Evolutionary conservation across 2,329 filamentous ascomycete species (phyloP), one percentile per base, ranked within the genome.

Genomic region (Laburnicola sp.): DNA sequence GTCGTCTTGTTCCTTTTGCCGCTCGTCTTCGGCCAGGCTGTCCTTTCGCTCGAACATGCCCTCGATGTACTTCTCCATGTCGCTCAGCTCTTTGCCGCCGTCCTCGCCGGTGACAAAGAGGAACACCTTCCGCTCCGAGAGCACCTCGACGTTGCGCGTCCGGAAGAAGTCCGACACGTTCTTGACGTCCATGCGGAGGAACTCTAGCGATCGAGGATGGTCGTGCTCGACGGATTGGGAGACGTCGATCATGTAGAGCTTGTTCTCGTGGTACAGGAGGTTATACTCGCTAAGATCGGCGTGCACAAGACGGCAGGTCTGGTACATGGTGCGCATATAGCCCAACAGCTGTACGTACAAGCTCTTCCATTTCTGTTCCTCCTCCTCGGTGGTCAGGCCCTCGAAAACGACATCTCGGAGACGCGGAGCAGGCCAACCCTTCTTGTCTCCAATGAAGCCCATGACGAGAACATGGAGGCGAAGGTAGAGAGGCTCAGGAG

Each of bases 201-300:
- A 99, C 70, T 97, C 93, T 27, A 96, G 80, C 2, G 89, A 93
- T 51, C 90, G 84, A 0, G 94, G 94, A 72, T 99, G 94, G 63
- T 97, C 93, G 62, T 95, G 92, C 77, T 97, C 95, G 21, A 99
- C 94, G 68, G 89, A 94, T 76, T 99, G 94, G 49, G 91, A 96
- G 37, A 99, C 94, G 74, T 99, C 94, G 72, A 99, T 99, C 66
- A 99, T 88, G 79, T 90, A 96, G 0, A 97, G 83, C 63, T 84
- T 85, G 51, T 84, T 80, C 50, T 91, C 82, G 77, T 97, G 82
- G 77, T 95, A 99, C 21, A 99, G 82, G 45, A 97, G 84, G 68
- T 99, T 99, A 83, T 99, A 99, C 80, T 99, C 94, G 78, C 90
- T 96, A 70, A 99, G 73, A 83, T 99, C 94, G 43, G 92, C 94